These are phyloP conservation scores for Schizophyllum amplum DNA, from an alignment of 1,284 basidiomycete genomes.

Conservation along the genomic window DNA sequence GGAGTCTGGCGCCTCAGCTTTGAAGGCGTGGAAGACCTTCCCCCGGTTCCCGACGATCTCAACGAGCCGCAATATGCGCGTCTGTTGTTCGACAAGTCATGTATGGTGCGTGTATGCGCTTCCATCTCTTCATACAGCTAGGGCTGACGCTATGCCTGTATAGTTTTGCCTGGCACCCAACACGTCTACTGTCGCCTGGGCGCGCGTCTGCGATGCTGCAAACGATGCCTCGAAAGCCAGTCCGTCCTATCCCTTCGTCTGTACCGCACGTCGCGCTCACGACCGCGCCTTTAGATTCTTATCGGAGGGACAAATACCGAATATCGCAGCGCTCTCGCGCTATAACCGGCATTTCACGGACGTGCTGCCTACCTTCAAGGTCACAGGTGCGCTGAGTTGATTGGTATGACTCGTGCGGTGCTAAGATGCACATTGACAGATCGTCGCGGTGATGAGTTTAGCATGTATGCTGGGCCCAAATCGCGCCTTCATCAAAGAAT, in stretches of 20 bases:
- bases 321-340: background rate
- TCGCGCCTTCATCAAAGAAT: background rate
- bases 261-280: background rate
- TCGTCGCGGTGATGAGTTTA: background rate
- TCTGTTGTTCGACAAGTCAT: too few species aligned
- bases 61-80: too few species aligned
- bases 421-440: background rate
- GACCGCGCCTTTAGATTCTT: background rate
- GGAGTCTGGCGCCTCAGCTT: too few species aligned
- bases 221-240: background rate
- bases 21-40: too few species aligned
- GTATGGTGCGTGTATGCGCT: too few species aligned
- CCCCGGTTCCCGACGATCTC: too few species aligned
- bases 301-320: background rate
- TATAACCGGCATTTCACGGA: background rate
- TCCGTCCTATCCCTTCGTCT: background rate
- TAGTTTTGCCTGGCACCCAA: background rate
- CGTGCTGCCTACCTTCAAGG: background rate
- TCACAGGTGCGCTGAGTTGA: background rate
- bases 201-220: background rate
- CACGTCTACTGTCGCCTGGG: background rate
- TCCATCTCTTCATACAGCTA: too few species aligned
- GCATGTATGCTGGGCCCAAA: background rate
- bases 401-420: background rate
- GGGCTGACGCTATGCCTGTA: too few species aligned